Evolutionary conservation across 495 filamentous ascomycete species (phyloP), one percentile per base, ranked within the genome.

Genomic region (Jackrogersella multiformis): DNA sequence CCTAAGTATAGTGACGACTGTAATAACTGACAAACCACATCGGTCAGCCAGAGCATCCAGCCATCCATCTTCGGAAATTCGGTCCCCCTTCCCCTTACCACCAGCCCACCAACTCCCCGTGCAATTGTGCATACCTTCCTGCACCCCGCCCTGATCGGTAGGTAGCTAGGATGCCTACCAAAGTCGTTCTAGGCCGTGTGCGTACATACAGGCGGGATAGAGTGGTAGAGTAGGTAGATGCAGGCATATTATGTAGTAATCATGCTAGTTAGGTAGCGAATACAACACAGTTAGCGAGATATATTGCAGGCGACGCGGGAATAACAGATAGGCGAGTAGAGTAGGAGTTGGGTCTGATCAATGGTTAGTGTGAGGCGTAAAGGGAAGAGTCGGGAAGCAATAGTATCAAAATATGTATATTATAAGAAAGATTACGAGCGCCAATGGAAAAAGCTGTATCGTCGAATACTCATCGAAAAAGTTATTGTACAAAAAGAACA

Each of bases 1-100:
- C 7, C 26, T 36, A n/a, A n/a, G n/a, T n/a, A n/a, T n/a, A 12
- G 5, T 9, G 6, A 6, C 12, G 13, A 18, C 24, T 18, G 2
- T 26, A n/a, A 34, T 10, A n/a, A 18, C n/a, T 26, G 45, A 32
- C 26, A 32, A 49, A 18, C 36, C 45, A 32, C 7, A 32, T 12
- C 23, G 44, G 21, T 28, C 44, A 32, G 45, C 15, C 26, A 24
- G 2, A 32, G 8, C 44, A 42, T 35, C 41, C 32, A 34, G 28
- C 41, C 60, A 64, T 62, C 41, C 58, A 42, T 30, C 15, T 35
- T 64, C 61, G 61, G 61, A 18, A 42, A 39, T 39, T 34, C 45
- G 45, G 63, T 8, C 54, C 59, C 36, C 21, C 7, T 26, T 28
- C n/a, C 41, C 41, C 20, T 36, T 38, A 16, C 20, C 16, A 16